Evolutionary conservation across 768 basidiomycete genomes (phyloP).

Genomic region (Boletus subcaerulescens): DNA sequence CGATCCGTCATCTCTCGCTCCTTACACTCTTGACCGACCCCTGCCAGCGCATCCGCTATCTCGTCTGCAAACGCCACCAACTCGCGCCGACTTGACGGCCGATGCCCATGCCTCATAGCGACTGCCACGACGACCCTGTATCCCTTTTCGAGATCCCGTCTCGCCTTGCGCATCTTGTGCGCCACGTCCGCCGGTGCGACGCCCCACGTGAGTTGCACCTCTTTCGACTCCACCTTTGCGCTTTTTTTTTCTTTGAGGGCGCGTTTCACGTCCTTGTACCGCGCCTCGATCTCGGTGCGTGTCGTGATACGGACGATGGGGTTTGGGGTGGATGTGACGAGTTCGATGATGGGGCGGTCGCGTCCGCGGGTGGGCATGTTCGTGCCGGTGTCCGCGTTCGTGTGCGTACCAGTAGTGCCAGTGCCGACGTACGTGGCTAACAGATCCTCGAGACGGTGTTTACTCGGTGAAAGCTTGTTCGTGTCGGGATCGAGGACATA

Average conservation of each 20-base stretch:
- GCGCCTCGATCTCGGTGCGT: conserved; percentile 40
- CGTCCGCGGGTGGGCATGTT: conserved; percentile 18
- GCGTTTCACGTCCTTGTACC: conserved; percentile 36
- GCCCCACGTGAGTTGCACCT: conserved; percentile 72
- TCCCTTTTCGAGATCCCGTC: conserved; percentile 58
- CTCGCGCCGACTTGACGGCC: conserved; percentile 34
- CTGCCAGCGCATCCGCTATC: conserved; percentile 41
- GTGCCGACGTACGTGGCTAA: conserved; percentile 34
- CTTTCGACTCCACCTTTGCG: conserved; percentile 45
- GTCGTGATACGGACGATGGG: conserved; percentile 63
- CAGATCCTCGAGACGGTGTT: conserved; percentile 37
- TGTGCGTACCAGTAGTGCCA: no score
- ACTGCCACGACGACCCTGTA: conserved; percentile 55
- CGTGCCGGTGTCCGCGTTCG: no score
- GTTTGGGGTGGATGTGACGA: conserved; percentile 45
- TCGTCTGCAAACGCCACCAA: conserved; percentile 46
- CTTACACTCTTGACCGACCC: conserved; percentile 55
- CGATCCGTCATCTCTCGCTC: conserved; percentile 38
- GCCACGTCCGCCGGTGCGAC: conserved; percentile 55
- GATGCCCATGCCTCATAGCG: conserved; percentile 45
- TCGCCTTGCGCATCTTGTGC: conserved; percentile 62
- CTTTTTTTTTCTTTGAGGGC: conserved; percentile 29
- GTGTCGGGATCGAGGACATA: conserved; percentile 48
- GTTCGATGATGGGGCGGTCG: conserved; percentile 46
- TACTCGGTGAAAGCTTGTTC: conserved; percentile 35